These are phyloP conservation scores for Neonectria magnoliae DNA, from an alignment of 2,329 filamentous ascomycete species.

Conservation along the genomic window DNA sequence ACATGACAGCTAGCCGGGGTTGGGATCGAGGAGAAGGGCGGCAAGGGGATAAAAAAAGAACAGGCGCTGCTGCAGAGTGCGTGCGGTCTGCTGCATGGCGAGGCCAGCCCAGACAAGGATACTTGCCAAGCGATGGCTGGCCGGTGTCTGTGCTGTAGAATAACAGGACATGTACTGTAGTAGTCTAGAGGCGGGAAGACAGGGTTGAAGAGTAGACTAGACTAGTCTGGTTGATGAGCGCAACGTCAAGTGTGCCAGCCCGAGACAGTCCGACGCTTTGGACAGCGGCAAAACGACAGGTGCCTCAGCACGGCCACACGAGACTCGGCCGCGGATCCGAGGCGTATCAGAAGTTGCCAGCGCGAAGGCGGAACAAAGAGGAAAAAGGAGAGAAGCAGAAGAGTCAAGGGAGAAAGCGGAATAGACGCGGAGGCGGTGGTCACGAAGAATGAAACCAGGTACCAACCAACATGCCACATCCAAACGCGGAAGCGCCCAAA, in stretches of 20 bases:
- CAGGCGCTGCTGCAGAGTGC: background rate
- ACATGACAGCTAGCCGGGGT: background rate
- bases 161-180: too few relatives aligned
- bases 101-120: background rate
- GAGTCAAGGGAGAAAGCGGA: background rate
- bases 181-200: background rate
- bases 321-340: constrained; percentile 11
- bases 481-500: too few relatives aligned
- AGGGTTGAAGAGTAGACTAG: background rate
- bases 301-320: constrained; percentile 15
- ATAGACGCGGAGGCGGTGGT: background rate
- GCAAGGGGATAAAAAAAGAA: constrained; percentile 7
- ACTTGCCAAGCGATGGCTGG: background rate
- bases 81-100: background rate
- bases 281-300: constrained; percentile 4
- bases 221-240: background rate
- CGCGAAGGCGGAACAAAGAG: background rate
- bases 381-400: background rate
- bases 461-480: background rate
- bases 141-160: too few relatives aligned
- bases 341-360: background rate
- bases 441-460: background rate
- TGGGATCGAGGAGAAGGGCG: background rate
- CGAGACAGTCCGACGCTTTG: background rate
- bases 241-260: constrained; percentile 5